Conservation (phyloP, 495 filamentous ascomycete genomes). For the Clohesyomyces aquaticus region DNA sequence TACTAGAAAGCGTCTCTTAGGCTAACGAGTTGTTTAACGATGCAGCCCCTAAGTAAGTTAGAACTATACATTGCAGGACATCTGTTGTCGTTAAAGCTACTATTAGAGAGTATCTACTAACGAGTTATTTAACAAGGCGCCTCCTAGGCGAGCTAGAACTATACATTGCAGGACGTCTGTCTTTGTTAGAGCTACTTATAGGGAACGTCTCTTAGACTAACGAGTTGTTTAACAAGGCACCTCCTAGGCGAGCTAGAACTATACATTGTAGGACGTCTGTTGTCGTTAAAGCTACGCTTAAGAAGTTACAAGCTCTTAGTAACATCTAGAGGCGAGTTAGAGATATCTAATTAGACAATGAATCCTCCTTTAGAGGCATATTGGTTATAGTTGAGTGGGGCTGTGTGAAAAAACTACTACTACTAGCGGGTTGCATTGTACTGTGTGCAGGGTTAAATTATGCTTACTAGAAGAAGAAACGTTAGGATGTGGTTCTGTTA, state of each 20-base stretch:
- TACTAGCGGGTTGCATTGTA: constrained; percentile 23
- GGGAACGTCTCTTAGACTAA: too few species aligned
- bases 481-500: constrained; percentile 24
- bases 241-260: constrained; percentile 24
- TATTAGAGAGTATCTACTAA: constrained; percentile 27
- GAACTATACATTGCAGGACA: constrained; percentile 21
- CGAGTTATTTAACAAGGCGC: constrained; percentile 28
- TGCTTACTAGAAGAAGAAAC: constrained; percentile 24
- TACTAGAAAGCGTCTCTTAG: constrained; percentile 25
- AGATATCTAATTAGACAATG: constrained; percentile 22
- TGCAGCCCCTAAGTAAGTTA: constrained; percentile 13
- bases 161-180: constrained; percentile 27
- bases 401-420: constrained; percentile 22
- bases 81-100: constrained; percentile 28
- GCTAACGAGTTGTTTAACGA: constrained; percentile 26
- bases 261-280: constrained; percentile 27
- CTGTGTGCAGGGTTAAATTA: constrained; percentile 25
- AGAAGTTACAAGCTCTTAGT: constrained; percentile 34
- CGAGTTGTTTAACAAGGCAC: constrained; percentile 29
- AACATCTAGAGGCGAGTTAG: constrained; percentile 14
- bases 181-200: constrained; percentile 28
- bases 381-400: constrained; percentile 22
- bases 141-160: constrained; percentile 24
- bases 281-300: constrained; percentile 29
- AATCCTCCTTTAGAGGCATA: constrained; percentile 15